Evolutionary conservation across 768 basidiomycete species (phyloP).

Genomic region (Vishniacozyma victoriae): DNA sequence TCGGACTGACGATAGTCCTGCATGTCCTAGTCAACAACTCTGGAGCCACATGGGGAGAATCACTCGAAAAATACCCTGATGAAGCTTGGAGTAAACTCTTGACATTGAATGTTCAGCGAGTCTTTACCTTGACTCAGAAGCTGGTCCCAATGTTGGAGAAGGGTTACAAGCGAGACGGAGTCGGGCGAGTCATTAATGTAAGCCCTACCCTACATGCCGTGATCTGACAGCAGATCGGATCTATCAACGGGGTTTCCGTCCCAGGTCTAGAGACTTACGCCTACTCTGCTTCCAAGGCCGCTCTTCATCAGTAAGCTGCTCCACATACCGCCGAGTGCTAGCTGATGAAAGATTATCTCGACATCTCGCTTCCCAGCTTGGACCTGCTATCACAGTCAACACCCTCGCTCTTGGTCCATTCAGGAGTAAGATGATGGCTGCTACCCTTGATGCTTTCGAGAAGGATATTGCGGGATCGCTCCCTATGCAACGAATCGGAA

Average conservation of each 20-base stretch:
- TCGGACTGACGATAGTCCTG: constrained; percentile 39
- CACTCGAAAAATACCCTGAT: constrained; percentile 50
- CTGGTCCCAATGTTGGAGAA: constrained; percentile 57
- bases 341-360: constrained; percentile 59
- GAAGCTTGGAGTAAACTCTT: constrained; percentile 59
- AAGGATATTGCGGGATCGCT: constrained; percentile 51
- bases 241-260: constrained; percentile 57
- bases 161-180: constrained; percentile 50
- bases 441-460: constrained; percentile 52
- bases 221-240: constrained; percentile 53
- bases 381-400: constrained; percentile 60
- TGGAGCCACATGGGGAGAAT: constrained; percentile 50
- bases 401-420: constrained; percentile 58
- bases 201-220: constrained; percentile 14
- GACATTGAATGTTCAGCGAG: constrained; percentile 59
- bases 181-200: constrained; percentile 56
- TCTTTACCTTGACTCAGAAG: constrained; percentile 62
- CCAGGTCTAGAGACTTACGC: constrained; percentile 61
- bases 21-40: constrained; percentile 59
- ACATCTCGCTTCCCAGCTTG: constrained; percentile 57
- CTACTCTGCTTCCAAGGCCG: constrained; percentile 59
- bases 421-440: constrained; percentile 54
- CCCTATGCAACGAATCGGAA: constrained; percentile 57
- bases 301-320: constrained; percentile 39
- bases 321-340: too few relatives aligned